Evolutionary conservation across 2,329 filamentous ascomycete species (phyloP).

Genomic region (Neonectria faginata): DNA sequence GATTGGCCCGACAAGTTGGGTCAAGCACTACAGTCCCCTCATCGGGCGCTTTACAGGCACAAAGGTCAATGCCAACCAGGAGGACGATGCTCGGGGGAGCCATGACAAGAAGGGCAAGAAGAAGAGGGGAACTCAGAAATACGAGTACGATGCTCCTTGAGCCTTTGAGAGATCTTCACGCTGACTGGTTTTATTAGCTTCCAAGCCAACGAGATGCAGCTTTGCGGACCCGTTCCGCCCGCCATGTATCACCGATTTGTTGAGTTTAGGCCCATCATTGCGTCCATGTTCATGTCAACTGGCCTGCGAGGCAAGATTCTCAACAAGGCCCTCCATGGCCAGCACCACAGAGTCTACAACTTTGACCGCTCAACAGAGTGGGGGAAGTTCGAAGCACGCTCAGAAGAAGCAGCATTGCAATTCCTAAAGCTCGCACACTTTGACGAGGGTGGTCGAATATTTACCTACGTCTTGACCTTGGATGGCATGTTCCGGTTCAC

Average conservation of each 20-base stretch:
- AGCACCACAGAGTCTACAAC: conserved; percentile 90
- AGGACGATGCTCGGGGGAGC: conserved; percentile 53
- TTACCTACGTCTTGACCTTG: conserved; percentile 91
- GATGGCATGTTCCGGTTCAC: conserved; percentile 91
- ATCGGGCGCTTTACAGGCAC: conserved; percentile 84
- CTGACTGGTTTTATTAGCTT: conserved; percentile 68
- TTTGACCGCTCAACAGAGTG: conserved; percentile 82
- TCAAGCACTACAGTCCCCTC: conserved; percentile 88
- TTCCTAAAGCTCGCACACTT: conserved; percentile 90
- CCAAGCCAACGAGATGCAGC: conserved; percentile 91
- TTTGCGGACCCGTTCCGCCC: conserved; percentile 83
- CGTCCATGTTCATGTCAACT: conserved; percentile 84
- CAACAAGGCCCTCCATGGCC: conserved; percentile 88
- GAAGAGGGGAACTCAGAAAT: conserved; percentile 73
- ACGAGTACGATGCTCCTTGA: conserved; percentile 71
- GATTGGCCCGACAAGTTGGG: conserved; percentile 78
- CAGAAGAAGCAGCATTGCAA: conserved; percentile 77
- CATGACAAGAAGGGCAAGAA: conserved; percentile 46
- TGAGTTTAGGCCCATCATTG: conserved; percentile 91
- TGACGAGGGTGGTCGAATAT: conserved; percentile 86
- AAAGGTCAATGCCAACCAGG: conserved; percentile 72
- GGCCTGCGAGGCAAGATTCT: conserved; percentile 84
- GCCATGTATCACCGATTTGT: conserved; percentile 91
- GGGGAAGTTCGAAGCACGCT: conserved; percentile 75
- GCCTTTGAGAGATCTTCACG: background rate